Evolutionary conservation across 169 alveolate species (phyloP), one percentile per base, ranked within the genome.

Genomic region (Neospora caninum): DNA sequence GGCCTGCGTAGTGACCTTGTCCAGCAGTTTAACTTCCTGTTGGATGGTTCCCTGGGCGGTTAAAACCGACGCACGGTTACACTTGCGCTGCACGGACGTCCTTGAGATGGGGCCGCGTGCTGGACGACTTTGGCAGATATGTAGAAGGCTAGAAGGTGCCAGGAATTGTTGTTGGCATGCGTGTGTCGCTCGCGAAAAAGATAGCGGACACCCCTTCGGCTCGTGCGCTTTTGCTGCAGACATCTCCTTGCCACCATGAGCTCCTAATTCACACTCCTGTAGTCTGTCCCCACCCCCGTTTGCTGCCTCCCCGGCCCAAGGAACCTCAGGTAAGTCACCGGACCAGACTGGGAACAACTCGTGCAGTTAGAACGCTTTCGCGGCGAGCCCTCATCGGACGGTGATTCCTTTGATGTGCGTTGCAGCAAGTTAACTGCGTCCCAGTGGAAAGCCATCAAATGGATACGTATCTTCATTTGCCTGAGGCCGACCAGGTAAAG

Each of bases 251-350:
- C 84, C 39, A 83, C 29, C 86, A 70, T 49, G 95, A 93, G n/a
- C 89, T 93, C 13, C 69, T 87, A 54, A 87, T 93, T 42, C 93
- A 93, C 49, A 93, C 95, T 34, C 95, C 95, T 18, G 84, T 86
- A 16, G 95, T 93, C 54, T 93, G 95, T 91, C 91, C 95, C 0
- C 95, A 93, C 38, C 95, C 95, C 39, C 64, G 73, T 25, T 91
- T 93, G 80, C 80, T 93, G n/a, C 95, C 95, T 27, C 95, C 95
- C 25, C 43, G 93, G 73, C 95, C 95, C 20, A 42, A 69, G 49
- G 93, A 87, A 38, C 78, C 93, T 39, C 86, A 49, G 95, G 95
- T 93, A 27, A 49, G 94, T 31, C 84, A 31, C 41, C 78, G 18
- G 13, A 36, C 39, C 58, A 9, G 16, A 20, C 25, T 58, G 43